These are phyloP conservation scores for Spiraea crenata DNA, from an alignment of 331 rosid species.

Conservation along the genomic window DNA sequence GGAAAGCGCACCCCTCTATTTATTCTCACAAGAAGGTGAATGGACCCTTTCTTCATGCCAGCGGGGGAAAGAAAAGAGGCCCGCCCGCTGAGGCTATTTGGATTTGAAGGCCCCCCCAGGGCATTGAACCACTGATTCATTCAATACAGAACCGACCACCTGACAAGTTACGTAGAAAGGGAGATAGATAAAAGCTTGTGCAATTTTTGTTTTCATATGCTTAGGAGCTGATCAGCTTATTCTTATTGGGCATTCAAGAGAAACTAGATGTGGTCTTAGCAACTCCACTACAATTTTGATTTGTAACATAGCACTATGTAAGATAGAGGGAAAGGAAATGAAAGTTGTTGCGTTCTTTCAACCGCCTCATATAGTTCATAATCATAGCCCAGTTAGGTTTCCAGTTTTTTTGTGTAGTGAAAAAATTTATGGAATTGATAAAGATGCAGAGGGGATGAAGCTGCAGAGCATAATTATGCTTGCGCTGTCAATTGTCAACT, in stretches of 20 bases:
- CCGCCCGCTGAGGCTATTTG: neutral
- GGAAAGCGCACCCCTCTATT: too few relatives aligned
- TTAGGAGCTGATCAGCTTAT: constrained; percentile 48
- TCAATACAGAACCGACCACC: constrained; percentile 40
- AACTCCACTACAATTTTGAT: constrained; percentile 87
- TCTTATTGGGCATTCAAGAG: constrained; percentile 63
- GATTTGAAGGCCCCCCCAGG: constrained; percentile 28
- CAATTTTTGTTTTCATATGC: constrained; percentile 45
- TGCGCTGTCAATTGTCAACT: too few relatives aligned
- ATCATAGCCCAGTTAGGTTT: neutral
- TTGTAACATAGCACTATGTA: constrained; percentile 88
- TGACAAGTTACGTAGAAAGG: constrained; percentile 38
- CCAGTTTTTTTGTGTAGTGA: too few relatives aligned
- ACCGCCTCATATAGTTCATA: constrained; percentile 19
- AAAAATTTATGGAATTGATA: too few relatives aligned
- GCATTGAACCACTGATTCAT: constrained; percentile 41
- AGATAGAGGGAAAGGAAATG: constrained; percentile 45
- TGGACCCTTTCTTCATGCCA: constrained; percentile 1
- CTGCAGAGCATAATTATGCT: too few relatives aligned
- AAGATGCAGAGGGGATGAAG: too few relatives aligned
- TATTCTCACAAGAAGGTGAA: neutral
- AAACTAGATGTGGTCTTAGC: constrained; percentile 70
- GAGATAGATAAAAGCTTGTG: constrained; percentile 42
- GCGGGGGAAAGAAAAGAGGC: neutral
- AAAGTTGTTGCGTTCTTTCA: constrained; percentile 44